Base-by-base conservation (phyloP, 371 early-diverging fungal genomes). In the Rhizomucor miehei region DNA sequence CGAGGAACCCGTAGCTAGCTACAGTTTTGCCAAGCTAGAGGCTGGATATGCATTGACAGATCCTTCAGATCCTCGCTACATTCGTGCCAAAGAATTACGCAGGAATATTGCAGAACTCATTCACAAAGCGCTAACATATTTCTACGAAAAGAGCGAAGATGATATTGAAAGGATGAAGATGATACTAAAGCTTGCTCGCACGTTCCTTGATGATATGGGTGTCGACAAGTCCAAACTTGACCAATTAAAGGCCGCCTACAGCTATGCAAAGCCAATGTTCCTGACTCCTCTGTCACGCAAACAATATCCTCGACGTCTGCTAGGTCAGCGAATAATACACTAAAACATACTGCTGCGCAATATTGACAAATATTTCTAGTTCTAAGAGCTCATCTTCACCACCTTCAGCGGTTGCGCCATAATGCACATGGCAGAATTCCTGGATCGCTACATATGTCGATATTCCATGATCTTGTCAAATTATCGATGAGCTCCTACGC, bases 81-180 rank as follows among this genome's bases (percentile, higher is more conserved):
- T 69, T 36, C 56, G 69, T 48, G 71, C 77, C 38, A 54, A 73
- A 35, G 36, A 53, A 13, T 61, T 87, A 12, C 84, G 90, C 17
- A 64, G 71, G 17, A 63, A 69, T 0, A 67, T 84, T 5, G 89
- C 86, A 0, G 55, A 71, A 19, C 58, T 83, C 9, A 60, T 84
- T 3, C 85, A 85, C 46, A 63, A 77, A 16, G 59, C 86, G 2
- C 71, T 83, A 16, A 54, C 37, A 1, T 83, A 67, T 55, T 82
- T 89, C 64, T 69, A 63, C 21, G 60, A 49, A 0, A 60, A 73
- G 35, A 71, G 85, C 9, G 89, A 88, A 51, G 90, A 92, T 57
- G 91, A 93, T 61, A 80, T 90, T 1, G 89, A 86, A 57, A 85
- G 84, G 48, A 70, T 89, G 57, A 90, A 89, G 59, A 68, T 80